Evolutionary conservation across 2,329 filamentous ascomycete species (phyloP), one percentile per base, ranked within the genome.

Genomic region (Diaporthe ampelina): DNA sequence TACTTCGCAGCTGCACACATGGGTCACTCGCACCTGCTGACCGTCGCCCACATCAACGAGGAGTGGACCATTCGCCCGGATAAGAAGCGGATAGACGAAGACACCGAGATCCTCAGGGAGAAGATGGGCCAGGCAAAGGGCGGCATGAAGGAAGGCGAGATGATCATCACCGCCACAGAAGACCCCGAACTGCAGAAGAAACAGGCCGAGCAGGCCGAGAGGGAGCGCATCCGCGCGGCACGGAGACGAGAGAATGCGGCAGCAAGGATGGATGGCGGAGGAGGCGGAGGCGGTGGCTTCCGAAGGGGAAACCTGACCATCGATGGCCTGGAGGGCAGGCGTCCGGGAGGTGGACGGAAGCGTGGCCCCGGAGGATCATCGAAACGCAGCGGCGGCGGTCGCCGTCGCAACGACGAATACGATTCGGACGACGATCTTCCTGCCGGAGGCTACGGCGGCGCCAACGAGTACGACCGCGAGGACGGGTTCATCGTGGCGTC

Each of bases 401-500:
- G 88, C 76, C 86, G 87, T 79, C 86, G 87, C 43, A 86, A 88
- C 52, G 86, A 88, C 74, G 93, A 94, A 78, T 94, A 94, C 75
- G 93, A 95, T 79, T 94, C 94, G 11, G 94, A 95, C 78, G 93
- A 94, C 77, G 93, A 94, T 74, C 86, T 92, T 48, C 90, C 91
- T 21, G 88, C 89, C 50, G 90, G 91, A 43, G 86, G 86, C 59
- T 88, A 88, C 43, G 89, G 90, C 70, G 89, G 92, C 75, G 48
- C 48, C 48, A 93, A 95, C 77, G 93, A 94, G 78, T 96, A 96
- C 80, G 94, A 95, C 76, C 88, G 93, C 80, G 93, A 93, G 45
- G 94, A 96, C 79, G 94, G 93, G 73, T 96, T 96, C 81, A 89
- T 96, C 73, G 94, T 93, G 4, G 88, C 87, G 4, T 95, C 92